Evolutionary conservation across 495 filamentous ascomycete genomes (phyloP), one percentile per base, ranked within the genome.

Genomic region (Halenospora varia): DNA sequence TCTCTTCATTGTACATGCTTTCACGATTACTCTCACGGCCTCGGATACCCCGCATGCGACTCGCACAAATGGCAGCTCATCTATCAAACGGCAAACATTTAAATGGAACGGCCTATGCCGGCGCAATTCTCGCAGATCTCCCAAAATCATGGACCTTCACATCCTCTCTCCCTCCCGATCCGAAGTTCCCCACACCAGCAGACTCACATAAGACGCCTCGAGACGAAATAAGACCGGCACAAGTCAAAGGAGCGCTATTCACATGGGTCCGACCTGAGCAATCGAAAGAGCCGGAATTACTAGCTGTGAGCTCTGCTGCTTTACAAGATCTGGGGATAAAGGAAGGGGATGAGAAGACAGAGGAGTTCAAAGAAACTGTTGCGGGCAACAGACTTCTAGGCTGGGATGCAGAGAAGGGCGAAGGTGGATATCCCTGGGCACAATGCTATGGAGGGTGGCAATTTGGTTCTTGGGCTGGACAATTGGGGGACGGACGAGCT

Each of bases 371-470:
- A 59, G 75, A 82, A 9, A 74, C 88, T 3, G 87, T 93, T 17
- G 81, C 86, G 0, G 94, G 94, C 2, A 97, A 96, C 68, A 83
- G 84, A 64, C 78, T 95, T 10, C 77, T 80, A 39, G 83, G 85
- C 41, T 79, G 80, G 67, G 76, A 87, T 61, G 73, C 70, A 17
- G 70, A 73, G 73, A 87, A 62, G 78, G 81, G 56, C 70, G 77
- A 83, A 39, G 87, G 85, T 3, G 83, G 93, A 35, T 97, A 97
- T 67, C 95, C 94, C 11, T 98, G 94, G 94, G 91, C 95, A 29
- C 92, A 97, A 72, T 97, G 92, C 68, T 98, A 98, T 72, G 94
- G 94, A 55, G 94, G 93, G 3, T 89, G 82, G 68, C 87, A 89
- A 62, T 89, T 89, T 67, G 90, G 90, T 35, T 80, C 84, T 61